Evolutionary conservation across 2,329 filamentous ascomycete genomes (phyloP).

Genomic region (Hypoxylon sp.): DNA sequence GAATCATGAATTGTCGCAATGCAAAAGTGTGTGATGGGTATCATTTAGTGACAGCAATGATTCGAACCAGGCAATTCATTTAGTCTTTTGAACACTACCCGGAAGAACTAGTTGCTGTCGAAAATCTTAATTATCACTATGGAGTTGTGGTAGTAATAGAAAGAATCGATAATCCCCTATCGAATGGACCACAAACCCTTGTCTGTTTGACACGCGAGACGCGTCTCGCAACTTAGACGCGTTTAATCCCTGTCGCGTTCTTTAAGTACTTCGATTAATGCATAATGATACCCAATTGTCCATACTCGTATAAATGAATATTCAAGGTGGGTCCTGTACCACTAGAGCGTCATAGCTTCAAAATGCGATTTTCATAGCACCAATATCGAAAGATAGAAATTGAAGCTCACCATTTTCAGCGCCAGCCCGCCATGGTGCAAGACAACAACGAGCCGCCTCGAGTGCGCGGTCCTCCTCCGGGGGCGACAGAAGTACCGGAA

Average conservation of each 20-base stretch:
- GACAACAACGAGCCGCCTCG: conserved; percentile 47
- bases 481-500: conserved; percentile 54
- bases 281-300: conserved; percentile 25
- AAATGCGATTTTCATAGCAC: conserved; percentile 29
- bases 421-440: conserved; percentile 53
- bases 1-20: conserved; percentile 13
- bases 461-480: conserved; percentile 55
- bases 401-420: conserved; percentile 15
- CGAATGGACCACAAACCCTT: conserved; percentile 26
- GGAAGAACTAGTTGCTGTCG: not conserved
- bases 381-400: conserved; percentile 28
- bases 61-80: conserved; percentile 15
- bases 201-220: conserved; percentile 31
- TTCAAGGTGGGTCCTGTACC: conserved; percentile 17
- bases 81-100: not conserved
- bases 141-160: conserved; percentile 15
- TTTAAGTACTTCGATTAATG: conserved; percentile 33
- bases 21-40: not conserved
- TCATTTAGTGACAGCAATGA: conserved; percentile 26
- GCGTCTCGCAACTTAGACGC: conserved; percentile 27
- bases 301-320: conserved; percentile 16
- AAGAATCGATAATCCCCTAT: conserved; percentile 16
- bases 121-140: conserved; percentile 7
- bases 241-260: conserved; percentile 31
- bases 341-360: conserved; percentile 37